phyloP scores from a whole-genome alignment of 257 asterid species.

The Salvia splendens region DNA sequence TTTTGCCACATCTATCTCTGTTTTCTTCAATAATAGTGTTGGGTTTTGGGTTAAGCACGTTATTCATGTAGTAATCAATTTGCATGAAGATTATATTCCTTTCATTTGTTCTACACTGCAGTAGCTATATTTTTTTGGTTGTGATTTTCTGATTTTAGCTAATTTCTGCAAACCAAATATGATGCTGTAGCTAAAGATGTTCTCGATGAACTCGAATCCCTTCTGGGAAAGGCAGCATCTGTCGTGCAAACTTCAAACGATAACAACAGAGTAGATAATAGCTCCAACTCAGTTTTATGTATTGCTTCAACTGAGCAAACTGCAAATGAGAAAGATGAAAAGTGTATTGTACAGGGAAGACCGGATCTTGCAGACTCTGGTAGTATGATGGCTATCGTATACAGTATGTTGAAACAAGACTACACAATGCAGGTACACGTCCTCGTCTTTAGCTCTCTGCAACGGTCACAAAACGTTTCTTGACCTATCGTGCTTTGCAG shows the following conservation, averaged over 20 bases:
- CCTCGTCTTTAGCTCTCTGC: not conserved
- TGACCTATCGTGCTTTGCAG: conserved; percentile 37
- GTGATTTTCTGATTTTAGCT: conserved; percentile 8
- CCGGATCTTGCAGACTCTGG: conserved; percentile 55
- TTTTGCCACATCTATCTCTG: no score
- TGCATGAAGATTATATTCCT: no score
- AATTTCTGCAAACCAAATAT: conserved; percentile 7
- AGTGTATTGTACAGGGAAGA: conserved; percentile 18
- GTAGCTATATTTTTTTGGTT: not conserved
- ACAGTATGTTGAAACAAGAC: conserved; percentile 74
- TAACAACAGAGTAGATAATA: conserved; percentile 33
- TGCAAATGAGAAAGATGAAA: no score
- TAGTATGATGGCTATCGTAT: conserved; percentile 58
- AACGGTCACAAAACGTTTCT: not conserved
- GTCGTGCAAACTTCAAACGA: conserved; percentile 40
- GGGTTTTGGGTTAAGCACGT: no score
- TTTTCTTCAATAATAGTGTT: no score
- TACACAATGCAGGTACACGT: conserved; percentile 76
- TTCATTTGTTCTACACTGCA: not conserved
- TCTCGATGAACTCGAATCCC: conserved; percentile 56
- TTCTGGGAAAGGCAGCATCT: conserved; percentile 51
- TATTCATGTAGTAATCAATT: no score
- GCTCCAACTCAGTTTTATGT: not conserved
- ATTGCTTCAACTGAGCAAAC: conserved; percentile 28
- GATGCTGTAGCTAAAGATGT: conserved; percentile 52